Evolutionary conservation across 1,284 basidiomycete genomes (phyloP), one percentile per base, ranked within the genome.

Genomic region (Leccinum fallax): DNA sequence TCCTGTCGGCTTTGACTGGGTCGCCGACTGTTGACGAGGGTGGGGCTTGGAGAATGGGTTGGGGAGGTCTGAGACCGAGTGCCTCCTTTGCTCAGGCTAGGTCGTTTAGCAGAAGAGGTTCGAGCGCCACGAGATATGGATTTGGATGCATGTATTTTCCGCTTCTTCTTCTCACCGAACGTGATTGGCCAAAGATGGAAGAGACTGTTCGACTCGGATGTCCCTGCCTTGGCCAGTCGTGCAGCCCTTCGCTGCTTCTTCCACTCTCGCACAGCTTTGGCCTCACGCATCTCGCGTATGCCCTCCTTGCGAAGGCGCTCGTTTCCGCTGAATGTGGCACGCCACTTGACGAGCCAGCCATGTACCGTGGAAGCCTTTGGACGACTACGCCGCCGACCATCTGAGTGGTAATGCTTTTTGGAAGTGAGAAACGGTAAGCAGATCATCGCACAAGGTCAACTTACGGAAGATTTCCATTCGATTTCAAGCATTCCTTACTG

Each of bases 321-420:
- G 70, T 89, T 81, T 38, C 87, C 89, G 28, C 81, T 71, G 54
- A 92, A 77, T 16, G 90, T 91, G 36, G 89, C 90, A 64, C 89
- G 83, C 83, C 87, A 83, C 75, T 91, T 91, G n/a, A 86, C 84
- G 62, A 92, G 78, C 88, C 89, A 91, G 57, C 89, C 89, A 68
- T 91, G 89, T 73, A 90, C 80, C 5, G 81, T 82, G 5, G 87
- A 89, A 13, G 88, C 81, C 56, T 85, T 84, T 60, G 81, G 85
- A 53, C 75, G 80, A 63, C 70, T 75, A 13, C 82, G 79, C 56
- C 74, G 77, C 55, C 80, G 78, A 34, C 85, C 84, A 69, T 86
- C 78, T 53, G 78, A 70, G 65, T 80, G 77, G 69, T 81, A 83
- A 77, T 82, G 65, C 72, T 76, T 59, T 56, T 65, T 15, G 38